A percentile compares a stretch with the other conserved stretches of the same genome.
These are phyloP conservation scores for Silene latifolia DNA, from an alignment of 148 eudicot species.

Conservation along the genomic window DNA sequence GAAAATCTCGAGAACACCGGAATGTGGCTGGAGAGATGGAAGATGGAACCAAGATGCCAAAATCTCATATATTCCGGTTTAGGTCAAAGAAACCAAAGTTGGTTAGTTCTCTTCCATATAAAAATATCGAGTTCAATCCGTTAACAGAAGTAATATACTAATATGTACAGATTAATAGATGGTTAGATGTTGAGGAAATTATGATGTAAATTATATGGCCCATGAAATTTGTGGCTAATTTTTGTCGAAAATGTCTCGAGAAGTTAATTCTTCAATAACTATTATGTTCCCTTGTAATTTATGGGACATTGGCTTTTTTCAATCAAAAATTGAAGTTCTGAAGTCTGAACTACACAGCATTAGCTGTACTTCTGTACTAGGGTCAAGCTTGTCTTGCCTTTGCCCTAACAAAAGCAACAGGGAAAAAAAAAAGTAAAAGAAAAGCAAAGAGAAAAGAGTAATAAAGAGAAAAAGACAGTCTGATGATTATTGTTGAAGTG, in stretches of 20 bases:
- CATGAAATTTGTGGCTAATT: constrained; percentile 18
- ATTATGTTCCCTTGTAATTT: neutral
- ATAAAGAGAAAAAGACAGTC: constrained; percentile 10
- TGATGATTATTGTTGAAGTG: neutral
- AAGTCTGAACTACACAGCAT: neutral
- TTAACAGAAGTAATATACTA: neutral
- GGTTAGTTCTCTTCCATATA: constrained; percentile 7
- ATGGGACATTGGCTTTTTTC: neutral
- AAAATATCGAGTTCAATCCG: neutral
- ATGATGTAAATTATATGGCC: constrained; percentile 22
- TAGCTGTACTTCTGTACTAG: neutral
- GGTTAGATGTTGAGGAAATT: constrained; percentile 8
- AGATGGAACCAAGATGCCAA: neutral
- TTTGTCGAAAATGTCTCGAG: constrained; percentile 15
- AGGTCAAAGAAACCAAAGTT: neutral
- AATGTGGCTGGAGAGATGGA: neutral
- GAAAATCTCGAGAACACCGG: neutral
- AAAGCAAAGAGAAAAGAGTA: neutral
- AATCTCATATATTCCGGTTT: neutral
- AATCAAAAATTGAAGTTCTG: neutral
- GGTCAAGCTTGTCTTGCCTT: constrained; percentile 26
- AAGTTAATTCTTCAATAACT: constrained; percentile 10
- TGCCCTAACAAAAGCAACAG: constrained; percentile 28
- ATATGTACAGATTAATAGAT: constrained; percentile 12
- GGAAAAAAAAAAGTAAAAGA: constrained; percentile 7